Evolutionary conservation across 371 early-diverging fungal species (phyloP).

Genomic region (Mucor ambiguus): DNA sequence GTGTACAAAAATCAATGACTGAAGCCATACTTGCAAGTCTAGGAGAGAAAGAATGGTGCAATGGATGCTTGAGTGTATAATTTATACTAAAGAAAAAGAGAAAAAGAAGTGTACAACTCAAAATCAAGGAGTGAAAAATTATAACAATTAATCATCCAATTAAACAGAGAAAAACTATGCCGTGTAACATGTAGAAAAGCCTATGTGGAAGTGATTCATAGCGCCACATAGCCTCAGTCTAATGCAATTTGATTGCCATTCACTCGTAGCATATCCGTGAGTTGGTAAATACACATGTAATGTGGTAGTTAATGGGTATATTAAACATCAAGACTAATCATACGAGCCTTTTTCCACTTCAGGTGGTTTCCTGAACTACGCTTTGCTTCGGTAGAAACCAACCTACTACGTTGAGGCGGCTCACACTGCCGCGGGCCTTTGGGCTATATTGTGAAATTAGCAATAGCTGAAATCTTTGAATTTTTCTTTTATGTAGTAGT

Average conservation of each 20-base stretch:
- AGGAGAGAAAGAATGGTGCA: conserved; percentile 4
- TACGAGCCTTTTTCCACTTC: no score
- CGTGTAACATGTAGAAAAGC: conserved; percentile 4
- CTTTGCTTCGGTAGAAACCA: no score
- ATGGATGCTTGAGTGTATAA: conserved; percentile 34
- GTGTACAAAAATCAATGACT: conserved; percentile 60
- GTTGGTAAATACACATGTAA: neutral
- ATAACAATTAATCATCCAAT: conserved; percentile 1
- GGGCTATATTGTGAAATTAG: no score
- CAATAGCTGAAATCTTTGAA: no score
- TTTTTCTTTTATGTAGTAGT: no score
- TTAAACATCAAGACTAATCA: neutral
- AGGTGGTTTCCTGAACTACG: no score
- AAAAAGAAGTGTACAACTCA: neutral
- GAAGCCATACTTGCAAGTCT: conserved; percentile 8
- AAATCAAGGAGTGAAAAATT: conserved; percentile 4
- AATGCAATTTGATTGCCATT: neutral
- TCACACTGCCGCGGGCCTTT: no score
- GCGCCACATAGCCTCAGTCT: neutral
- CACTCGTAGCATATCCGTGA: neutral
- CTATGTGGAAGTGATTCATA: neutral
- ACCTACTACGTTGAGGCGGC: no score
- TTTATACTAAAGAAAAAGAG: neutral
- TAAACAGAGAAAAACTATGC: neutral
- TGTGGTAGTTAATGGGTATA: neutral